Percentiles rank a stretch among this genome's conserved stretches.
Conservation (phyloP, 805 yeast genomes). For the Spathaspora passalidarum region DNA sequence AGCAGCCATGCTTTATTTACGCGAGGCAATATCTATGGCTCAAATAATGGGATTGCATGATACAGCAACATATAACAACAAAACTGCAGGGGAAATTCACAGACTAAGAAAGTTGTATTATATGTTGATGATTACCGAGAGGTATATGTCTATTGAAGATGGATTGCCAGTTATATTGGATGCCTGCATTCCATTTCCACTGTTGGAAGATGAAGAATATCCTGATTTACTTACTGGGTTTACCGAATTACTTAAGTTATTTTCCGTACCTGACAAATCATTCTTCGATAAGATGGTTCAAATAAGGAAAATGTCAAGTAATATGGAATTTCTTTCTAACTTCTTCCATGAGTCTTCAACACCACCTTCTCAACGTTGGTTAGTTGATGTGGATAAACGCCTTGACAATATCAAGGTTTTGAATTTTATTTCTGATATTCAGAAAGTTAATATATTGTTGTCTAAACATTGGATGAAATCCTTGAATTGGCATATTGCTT, state of each 20-base stretch:
- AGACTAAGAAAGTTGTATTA: constrained; percentile 35
- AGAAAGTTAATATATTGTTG: constrained; percentile 31
- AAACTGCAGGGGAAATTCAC: constrained; percentile 31
- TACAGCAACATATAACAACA: constrained; percentile 21
- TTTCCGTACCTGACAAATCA: constrained; percentile 35
- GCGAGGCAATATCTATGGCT: constrained; percentile 37
- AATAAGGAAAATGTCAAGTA: constrained; percentile 10
- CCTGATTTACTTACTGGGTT: constrained; percentile 31
- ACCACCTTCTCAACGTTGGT: constrained; percentile 2
- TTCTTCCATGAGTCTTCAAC: constrained; percentile 1
- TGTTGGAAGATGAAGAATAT: constrained; percentile 34
- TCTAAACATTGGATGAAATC: constrained; percentile 38
- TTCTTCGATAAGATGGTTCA: constrained; percentile 28
- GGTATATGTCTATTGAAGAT: constrained; percentile 38
- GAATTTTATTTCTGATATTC: constrained; percentile 28
- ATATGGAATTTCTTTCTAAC: constrained; percentile 5
- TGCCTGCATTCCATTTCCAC: constrained; percentile 32
- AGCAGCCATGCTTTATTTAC: constrained; percentile 29
- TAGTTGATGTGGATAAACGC: constrained; percentile 10
- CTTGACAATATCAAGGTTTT: constrained; percentile 17
- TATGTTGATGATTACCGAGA: constrained; percentile 35
- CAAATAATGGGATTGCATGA: constrained; percentile 35
- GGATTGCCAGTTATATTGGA: constrained; percentile 36
- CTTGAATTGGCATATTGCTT: constrained; percentile 35
- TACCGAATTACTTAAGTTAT: constrained; percentile 32